Evolutionary conservation across 805 yeast species (phyloP), one percentile per base, ranked within the genome.

Genomic region (Cyberlindnera mrakii): DNA sequence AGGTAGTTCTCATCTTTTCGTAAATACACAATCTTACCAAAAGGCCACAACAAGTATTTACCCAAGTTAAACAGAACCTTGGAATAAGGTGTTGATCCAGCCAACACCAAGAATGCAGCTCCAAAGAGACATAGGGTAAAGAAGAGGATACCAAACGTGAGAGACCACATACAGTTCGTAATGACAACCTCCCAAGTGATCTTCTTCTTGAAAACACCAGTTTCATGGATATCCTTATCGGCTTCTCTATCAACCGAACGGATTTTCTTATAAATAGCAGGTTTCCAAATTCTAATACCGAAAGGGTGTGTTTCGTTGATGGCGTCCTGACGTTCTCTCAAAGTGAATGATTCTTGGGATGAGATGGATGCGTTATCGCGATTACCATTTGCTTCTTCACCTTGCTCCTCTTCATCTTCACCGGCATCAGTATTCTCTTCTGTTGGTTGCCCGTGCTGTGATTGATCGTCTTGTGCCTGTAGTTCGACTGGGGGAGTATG

Each of bases 211-310:
- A 37, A 30, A 4, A 68, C 64, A 41, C 70, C 72, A 15, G 81
- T 77, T 37, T 88, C 90, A 63, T 91, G 97, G 52, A 93, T 87
- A 70, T 93, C 99, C 48, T 85, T 85, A 46, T 87, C 95, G 2
- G 98, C 97, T 45, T 87, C 82, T 33, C 80, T 73, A 52, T 93
- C 93, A 29, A 93, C 97, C 4, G 96, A 86, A 56, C 99, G 80
- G 46, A 77, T 75, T 63, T 93, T 93, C 62, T 93, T 93, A 66
- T 93, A 93, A 43, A 93, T 69, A 3, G 98, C 96, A 1, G 99
- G 99, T 59, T 93, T 93, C 99, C 99, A 93, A 55, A 93, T 87
- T 62, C 96, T 83, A 37, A 93, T 91, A 73, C 99, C 99, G 57
- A 93, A 93, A 0, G 99, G 99, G 68, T 93, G 99, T 5, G 97